A percentile compares a stretch with the other conserved stretches of the same genome.
phyloP scores from a whole-genome alignment of 1,284 basidiomycete species.

The Cystobasidium sp. region DNA sequence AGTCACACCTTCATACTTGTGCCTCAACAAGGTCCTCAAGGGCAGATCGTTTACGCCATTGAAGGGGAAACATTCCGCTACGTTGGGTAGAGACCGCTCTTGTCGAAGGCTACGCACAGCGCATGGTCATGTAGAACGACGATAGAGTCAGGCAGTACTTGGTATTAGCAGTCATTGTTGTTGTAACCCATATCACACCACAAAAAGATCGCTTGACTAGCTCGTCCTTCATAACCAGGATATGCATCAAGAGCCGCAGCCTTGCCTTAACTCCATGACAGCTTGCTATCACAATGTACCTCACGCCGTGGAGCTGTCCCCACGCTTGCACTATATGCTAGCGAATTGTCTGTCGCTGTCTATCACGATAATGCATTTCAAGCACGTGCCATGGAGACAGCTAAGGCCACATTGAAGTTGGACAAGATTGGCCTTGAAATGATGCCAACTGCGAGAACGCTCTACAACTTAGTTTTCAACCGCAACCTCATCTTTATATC shows the following conservation, averaged over 20 bases:
- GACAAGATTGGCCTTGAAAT: not conserved
- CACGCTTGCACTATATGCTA: too few species aligned
- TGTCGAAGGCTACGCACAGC: not conserved
- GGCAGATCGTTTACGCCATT: slow-evolving; percentile 24
- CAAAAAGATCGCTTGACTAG: too few species aligned
- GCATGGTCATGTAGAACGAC: too few species aligned
- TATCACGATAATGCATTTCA: too few species aligned
- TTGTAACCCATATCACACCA: not conserved
- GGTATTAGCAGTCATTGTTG: not conserved
- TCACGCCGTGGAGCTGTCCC: too few species aligned
- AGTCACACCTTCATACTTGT: slow-evolving; percentile 37
- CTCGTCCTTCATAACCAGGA: too few species aligned
- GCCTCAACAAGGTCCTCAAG: slow-evolving; percentile 19
- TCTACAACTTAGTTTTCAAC: not conserved
- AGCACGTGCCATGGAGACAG: too few species aligned
- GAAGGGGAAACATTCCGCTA: slow-evolving; percentile 40
- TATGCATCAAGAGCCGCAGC: too few species aligned
- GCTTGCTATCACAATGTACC: too few species aligned
- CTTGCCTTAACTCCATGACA: too few species aligned
- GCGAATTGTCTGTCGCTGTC: too few species aligned
- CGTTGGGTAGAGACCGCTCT: slow-evolving; percentile 11
- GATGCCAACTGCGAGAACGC: not conserved
- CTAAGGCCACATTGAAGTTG: not conserved
- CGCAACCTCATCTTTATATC: not conserved
- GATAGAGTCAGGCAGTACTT: not conserved